Evolutionary conservation across 352 stramenopile genomes (phyloP).

Genomic region (Phytophthora tubulina): DNA sequence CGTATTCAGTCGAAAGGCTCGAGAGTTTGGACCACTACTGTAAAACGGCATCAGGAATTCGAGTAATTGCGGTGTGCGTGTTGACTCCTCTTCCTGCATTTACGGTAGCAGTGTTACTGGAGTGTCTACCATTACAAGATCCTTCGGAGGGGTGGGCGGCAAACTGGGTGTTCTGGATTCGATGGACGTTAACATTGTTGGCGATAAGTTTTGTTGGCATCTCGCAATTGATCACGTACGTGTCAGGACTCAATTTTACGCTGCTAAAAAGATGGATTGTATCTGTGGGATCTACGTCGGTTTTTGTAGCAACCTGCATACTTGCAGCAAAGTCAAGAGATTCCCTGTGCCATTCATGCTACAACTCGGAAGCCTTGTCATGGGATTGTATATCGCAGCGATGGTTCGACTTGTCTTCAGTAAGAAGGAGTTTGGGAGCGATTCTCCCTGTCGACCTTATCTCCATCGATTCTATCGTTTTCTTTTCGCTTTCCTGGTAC

Average conservation of each 20-base stretch:
- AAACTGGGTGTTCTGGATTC: conserved; percentile 36
- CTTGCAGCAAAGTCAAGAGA: neutral
- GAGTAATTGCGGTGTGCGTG: conserved; percentile 23
- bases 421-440: neutral
- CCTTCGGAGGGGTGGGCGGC: conserved; percentile 21
- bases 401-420: conserved; percentile 24
- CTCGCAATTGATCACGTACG: conserved; percentile 11
- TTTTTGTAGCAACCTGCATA: conserved; percentile 5
- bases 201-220: conserved; percentile 1
- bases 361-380: conserved; percentile 1
- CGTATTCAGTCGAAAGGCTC: conserved; percentile 22
- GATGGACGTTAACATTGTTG: neutral
- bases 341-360: conserved; percentile 32
- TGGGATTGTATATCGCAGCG: conserved; percentile 1
- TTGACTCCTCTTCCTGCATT: conserved; percentile 22
- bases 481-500: conserved; percentile 15
- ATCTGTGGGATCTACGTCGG: conserved; percentile 7
- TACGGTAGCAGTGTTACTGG: conserved; percentile 1
- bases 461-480: conserved; percentile 13
- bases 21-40: conserved; percentile 32
- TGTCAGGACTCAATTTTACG: conserved; percentile 27
- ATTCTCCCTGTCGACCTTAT: conserved; percentile 4
- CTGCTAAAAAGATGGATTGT: conserved; percentile 4
- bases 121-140: conserved; percentile 21
- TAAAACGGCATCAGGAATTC: conserved; percentile 18